Percentiles rank a stretch among this genome's conserved stretches.
Evolutionary conservation across 768 basidiomycete genomes (phyloP).

Genomic region (Russula griseocarnosa): DNA sequence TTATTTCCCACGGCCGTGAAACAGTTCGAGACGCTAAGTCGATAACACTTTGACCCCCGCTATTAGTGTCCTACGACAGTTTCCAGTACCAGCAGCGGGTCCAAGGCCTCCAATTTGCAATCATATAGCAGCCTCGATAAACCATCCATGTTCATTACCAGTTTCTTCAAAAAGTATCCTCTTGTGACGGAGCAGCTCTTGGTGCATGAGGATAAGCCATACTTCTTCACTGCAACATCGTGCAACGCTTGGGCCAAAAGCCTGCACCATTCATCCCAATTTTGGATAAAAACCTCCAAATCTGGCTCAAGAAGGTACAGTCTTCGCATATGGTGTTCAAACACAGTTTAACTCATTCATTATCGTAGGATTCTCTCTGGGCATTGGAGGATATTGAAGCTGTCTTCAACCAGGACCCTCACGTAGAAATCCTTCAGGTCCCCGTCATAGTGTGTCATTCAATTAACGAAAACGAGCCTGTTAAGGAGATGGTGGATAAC

Average conservation of each 20-base stretch:
- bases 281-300: constrained; percentile 87
- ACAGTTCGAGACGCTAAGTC: too few relatives aligned
- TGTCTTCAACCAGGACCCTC: constrained; percentile 97
- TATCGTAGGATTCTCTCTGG: constrained; percentile 89
- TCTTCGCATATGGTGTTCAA: constrained; percentile 3
- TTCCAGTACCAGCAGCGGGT: too few relatives aligned
- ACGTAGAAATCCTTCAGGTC: constrained; percentile 96
- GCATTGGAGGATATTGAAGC: constrained; percentile 97
- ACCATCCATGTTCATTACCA: too few relatives aligned
- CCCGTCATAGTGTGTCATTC: constrained; percentile 92
- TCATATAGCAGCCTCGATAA: constrained; percentile 81
- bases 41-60: too few relatives aligned
- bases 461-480: constrained; percentile 85
- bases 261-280: constrained; percentile 98
- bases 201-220: constrained; percentile 89
- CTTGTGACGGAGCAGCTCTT: constrained; percentile 81
- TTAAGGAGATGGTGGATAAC: constrained; percentile 86
- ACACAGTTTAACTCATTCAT: constrained; percentile 18
- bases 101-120: constrained; percentile 78
- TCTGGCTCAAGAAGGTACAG: constrained; percentile 98
- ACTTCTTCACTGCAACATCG: constrained; percentile 94
- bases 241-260: constrained; percentile 95
- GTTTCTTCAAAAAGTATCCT: constrained; percentile 84
- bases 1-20: too few relatives aligned
- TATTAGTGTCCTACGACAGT: too few relatives aligned